Conservation (phyloP, 257 asterid genomes). For the Forsythia viridissima region DNA sequence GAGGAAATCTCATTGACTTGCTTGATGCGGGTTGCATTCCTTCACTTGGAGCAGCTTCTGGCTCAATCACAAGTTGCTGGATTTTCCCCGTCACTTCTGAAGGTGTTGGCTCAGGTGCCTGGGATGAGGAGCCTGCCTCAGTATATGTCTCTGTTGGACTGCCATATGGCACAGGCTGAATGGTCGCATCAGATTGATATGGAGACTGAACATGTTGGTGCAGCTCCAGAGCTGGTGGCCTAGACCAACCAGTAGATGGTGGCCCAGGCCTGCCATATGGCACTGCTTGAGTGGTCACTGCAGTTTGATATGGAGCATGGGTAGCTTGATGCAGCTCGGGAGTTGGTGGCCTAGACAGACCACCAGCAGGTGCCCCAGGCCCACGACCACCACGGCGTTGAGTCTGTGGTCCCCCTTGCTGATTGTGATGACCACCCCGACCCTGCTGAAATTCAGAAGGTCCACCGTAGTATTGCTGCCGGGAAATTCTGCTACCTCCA, state of each 20-base stretch:
- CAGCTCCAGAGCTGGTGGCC: slow-evolving; percentile 90
- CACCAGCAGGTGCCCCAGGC: slow-evolving; percentile 30
- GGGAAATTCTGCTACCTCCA: slow-evolving; percentile 48
- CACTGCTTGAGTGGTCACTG: neutral
- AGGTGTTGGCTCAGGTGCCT: slow-evolving; percentile 42
- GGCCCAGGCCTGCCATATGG: slow-evolving; percentile 30
- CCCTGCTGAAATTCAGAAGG: slow-evolving; percentile 44
- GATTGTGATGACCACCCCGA: slow-evolving; percentile 53
- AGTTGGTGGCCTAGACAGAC: slow-evolving; percentile 27
- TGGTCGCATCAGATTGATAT: slow-evolving; percentile 46
- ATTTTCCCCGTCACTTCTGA: slow-evolving; percentile 40
- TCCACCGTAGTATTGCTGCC: slow-evolving; percentile 42
- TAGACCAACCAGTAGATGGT: slow-evolving; percentile 64
- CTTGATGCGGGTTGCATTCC: slow-evolving; percentile 72
- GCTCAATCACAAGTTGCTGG: slow-evolving; percentile 49
- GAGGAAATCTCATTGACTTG: slow-evolving; percentile 83
- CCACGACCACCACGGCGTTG: slow-evolving; percentile 49
- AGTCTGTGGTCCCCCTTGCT: slow-evolving; percentile 42
- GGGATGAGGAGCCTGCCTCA: slow-evolving; percentile 63
- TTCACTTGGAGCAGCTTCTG: slow-evolving; percentile 50
- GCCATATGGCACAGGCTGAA: slow-evolving; percentile 46
- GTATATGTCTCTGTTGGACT: slow-evolving; percentile 38
- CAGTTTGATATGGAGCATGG: neutral
- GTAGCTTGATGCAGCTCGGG: slow-evolving; percentile 3
- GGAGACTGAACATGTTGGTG: slow-evolving; percentile 81